phyloP scores from a whole-genome alignment of 768 basidiomycete species.

The Lentinula boryana region DNA sequence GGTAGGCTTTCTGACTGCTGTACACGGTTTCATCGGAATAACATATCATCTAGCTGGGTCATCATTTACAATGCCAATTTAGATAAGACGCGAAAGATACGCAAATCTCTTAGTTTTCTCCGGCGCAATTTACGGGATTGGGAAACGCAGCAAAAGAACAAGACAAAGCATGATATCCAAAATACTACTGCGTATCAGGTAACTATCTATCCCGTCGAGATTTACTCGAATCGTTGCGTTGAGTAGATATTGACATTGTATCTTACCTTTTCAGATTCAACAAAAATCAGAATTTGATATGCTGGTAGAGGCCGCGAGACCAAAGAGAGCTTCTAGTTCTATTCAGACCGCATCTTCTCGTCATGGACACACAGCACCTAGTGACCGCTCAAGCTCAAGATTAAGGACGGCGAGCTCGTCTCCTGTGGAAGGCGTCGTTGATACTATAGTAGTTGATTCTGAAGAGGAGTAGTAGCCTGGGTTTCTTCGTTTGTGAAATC shows the following conservation, averaged over 20 bases:
- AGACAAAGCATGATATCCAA: slow-evolving; percentile 33
- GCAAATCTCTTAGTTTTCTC: slow-evolving; percentile 42
- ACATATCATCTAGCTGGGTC: slow-evolving; percentile 47
- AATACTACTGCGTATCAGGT: slow-evolving; percentile 36
- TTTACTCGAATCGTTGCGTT: too few species aligned
- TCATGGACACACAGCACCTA: background rate
- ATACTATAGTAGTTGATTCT: slow-evolving; percentile 26
- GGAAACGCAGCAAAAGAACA: slow-evolving; percentile 45
- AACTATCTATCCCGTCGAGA: slow-evolving; percentile 2
- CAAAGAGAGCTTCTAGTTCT: slow-evolving; percentile 12
- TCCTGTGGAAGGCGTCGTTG: slow-evolving; percentile 12
- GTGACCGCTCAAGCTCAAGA: background rate
- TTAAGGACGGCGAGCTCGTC: background rate
- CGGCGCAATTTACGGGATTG: slow-evolving; percentile 48
- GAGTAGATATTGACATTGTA: background rate
- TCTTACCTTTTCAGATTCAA: slow-evolving; percentile 22
- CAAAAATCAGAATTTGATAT: slow-evolving; percentile 33
- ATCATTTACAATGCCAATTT: slow-evolving; percentile 68
- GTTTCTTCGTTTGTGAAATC: background rate
- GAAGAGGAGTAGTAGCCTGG: slow-evolving; percentile 20
- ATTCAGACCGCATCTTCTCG: background rate
- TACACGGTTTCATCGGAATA: background rate
- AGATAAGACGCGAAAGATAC: slow-evolving; percentile 41
- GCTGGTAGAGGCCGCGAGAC: slow-evolving; percentile 30
- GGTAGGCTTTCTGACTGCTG: slow-evolving; percentile 26